A percentile compares a stretch with the other conserved stretches of the same genome.
phyloP scores from a whole-genome alignment of 2,329 filamentous ascomycete genomes.

The Zarea fungicola region DNA sequence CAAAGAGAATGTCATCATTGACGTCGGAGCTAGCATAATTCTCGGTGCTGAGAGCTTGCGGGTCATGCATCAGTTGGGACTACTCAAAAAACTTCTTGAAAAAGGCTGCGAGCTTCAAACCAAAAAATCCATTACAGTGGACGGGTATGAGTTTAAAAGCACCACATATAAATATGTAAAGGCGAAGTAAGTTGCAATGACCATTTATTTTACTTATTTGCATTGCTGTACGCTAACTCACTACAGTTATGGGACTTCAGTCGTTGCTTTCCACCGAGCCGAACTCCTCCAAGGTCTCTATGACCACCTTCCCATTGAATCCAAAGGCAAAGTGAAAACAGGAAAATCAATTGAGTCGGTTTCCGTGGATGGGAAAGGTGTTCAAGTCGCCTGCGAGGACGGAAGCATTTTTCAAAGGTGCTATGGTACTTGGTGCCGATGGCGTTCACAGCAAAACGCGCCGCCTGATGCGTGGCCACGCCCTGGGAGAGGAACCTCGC shows the following conservation, averaged over 20 bases:
- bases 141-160: neutral
- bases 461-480: slow-evolving; percentile 26
- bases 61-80: neutral
- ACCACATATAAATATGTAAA: neutral
- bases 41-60: neutral
- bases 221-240: neutral
- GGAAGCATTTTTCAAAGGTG: slow-evolving; percentile 26
- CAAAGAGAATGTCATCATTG: neutral
- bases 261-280: neutral
- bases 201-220: neutral
- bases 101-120: slow-evolving; percentile 4
- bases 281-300: neutral
- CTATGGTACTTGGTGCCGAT: slow-evolving; percentile 35
- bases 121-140: neutral
- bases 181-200: neutral
- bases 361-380: neutral
- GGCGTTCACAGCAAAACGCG: slow-evolving; percentile 34
- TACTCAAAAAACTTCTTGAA: neutral
- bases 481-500: slow-evolving; percentile 9
- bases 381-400: neutral
- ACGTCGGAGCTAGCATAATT: neutral
- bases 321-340: neutral
- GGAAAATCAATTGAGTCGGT: neutral
- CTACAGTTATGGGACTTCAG: neutral
- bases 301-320: neutral